phyloP scores from a whole-genome alignment of 1,284 basidiomycete genomes.

The Fomitopsis pinicola region DNA sequence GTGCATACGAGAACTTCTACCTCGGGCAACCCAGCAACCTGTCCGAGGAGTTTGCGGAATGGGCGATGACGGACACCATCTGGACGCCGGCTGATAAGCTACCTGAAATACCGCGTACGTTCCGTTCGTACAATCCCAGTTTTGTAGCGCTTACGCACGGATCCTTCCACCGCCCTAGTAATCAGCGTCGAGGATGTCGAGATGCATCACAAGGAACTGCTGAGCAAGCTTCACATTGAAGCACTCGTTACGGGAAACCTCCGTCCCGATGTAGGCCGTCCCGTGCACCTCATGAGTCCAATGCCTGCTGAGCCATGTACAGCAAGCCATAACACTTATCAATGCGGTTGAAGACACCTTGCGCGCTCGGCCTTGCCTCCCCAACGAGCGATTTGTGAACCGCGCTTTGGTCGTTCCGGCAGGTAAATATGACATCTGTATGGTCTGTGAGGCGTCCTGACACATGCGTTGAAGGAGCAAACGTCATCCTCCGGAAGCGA shows the following conservation, averaged over 20 bases:
- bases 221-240: conserved; percentile 21
- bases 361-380: conserved; percentile 12
- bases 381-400: conserved; percentile 15
- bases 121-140: background rate
- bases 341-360: conserved; percentile 15
- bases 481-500: conserved; percentile 16
- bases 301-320: background rate
- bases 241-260: conserved; percentile 23
- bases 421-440: conserved; percentile 10
- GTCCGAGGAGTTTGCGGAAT: conserved; percentile 17
- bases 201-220: conserved; percentile 21
- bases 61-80: conserved; percentile 15
- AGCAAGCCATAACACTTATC: conserved; percentile 14
- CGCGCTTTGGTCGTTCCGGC: conserved; percentile 21
- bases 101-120: conserved; percentile 20
- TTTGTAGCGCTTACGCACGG: background rate
- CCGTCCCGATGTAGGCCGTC: conserved; percentile 14
- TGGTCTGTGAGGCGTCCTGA: background rate
- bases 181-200: conserved; percentile 20
- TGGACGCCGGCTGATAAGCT: conserved; percentile 27
- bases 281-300: background rate
- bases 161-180: conserved; percentile 5
- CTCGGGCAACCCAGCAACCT: conserved; percentile 26
- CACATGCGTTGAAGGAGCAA: conserved; percentile 13
- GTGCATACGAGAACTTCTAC: conserved; percentile 26